Conservation (phyloP, 2,329 filamentous ascomycete genomes). For the Bipolaris zeicola region DNA sequence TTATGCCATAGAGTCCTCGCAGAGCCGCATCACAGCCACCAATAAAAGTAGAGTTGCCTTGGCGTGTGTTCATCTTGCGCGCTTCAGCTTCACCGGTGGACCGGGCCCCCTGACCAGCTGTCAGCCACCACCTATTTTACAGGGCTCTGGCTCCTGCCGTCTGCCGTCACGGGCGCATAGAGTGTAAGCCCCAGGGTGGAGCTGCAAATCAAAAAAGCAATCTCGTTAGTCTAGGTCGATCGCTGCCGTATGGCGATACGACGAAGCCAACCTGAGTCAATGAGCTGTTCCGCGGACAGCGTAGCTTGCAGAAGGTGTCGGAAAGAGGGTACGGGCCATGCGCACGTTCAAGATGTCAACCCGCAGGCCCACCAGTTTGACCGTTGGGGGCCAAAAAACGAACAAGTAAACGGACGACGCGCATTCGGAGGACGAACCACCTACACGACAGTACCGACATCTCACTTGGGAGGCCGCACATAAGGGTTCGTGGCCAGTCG, state of each 20-base stretch:
- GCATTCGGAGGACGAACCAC: constrained; percentile 13
- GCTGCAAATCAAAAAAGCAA: constrained; percentile 38
- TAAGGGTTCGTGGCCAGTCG: constrained; percentile 15
- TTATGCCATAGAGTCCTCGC: constrained; percentile 37
- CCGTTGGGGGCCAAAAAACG: constrained; percentile 30
- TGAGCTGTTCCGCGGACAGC: constrained; percentile 22
- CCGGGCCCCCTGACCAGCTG: constrained; percentile 21
- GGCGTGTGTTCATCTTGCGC: constrained; percentile 8
- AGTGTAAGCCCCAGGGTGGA: constrained; percentile 26
- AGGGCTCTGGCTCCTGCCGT: constrained; percentile 32
- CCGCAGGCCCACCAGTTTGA: constrained; percentile 22
- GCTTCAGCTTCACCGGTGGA: constrained; percentile 39
- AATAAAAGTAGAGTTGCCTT: constrained; percentile 19
- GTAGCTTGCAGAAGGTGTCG: constrained; percentile 15
- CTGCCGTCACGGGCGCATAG: constrained; percentile 27
- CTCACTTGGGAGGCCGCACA: constrained; percentile 21
- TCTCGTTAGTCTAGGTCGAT: constrained; percentile 29
- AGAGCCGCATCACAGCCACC: constrained; percentile 42
- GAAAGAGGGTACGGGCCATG: constrained; percentile 18
- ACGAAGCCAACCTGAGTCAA: constrained; percentile 19
- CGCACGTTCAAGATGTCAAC: constrained; percentile 21
- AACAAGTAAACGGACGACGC: constrained; percentile 17
- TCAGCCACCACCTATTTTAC: constrained; percentile 37
- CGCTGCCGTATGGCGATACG: constrained; percentile 27
- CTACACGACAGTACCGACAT: constrained; percentile 3